A percentile compares a stretch with the other conserved stretches of the same genome.
Evolutionary conservation across 148 eudicot species (phyloP).

Genomic region (Talinum fruticosum): DNA sequence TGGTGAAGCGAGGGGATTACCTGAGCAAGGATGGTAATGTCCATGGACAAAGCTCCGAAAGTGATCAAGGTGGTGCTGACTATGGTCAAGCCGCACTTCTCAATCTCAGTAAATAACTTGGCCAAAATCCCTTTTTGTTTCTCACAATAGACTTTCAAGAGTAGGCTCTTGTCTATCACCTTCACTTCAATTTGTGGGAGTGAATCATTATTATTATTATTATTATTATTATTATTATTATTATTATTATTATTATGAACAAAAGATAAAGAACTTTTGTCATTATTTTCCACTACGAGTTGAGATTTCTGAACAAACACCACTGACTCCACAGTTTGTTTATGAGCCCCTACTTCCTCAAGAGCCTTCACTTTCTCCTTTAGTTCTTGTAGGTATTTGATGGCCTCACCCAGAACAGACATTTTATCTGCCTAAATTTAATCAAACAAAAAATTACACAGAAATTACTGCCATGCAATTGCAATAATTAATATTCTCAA

Average conservation of each 20-base stretch:
- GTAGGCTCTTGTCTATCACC: slow-evolving; percentile 12
- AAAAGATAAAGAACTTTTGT: neutral
- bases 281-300: neutral
- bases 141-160: slow-evolving; percentile 20
- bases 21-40: slow-evolving; percentile 50
- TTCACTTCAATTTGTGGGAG: slow-evolving; percentile 22
- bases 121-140: slow-evolving; percentile 8
- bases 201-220: neutral
- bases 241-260: neutral
- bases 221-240: slow-evolving; percentile 16
- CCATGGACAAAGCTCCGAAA: slow-evolving; percentile 21
- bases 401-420: slow-evolving; percentile 55
- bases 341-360: slow-evolving; percentile 29
- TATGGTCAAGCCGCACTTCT: slow-evolving; percentile 14
- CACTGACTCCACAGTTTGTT: slow-evolving; percentile 30
- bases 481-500: no score
- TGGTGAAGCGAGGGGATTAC: no score
- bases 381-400: slow-evolving; percentile 52
- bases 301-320: slow-evolving; percentile 36
- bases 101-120: slow-evolving; percentile 3
- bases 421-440: slow-evolving; percentile 29
- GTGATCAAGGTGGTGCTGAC: slow-evolving; percentile 17
- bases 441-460: neutral
- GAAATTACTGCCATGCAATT: no score
- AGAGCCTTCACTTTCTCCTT: slow-evolving; percentile 42